Percentiles rank a stretch among this genome's conserved stretches.
phyloP scores from a whole-genome alignment of 1,284 basidiomycete species.

The Naganishia sp. region DNA sequence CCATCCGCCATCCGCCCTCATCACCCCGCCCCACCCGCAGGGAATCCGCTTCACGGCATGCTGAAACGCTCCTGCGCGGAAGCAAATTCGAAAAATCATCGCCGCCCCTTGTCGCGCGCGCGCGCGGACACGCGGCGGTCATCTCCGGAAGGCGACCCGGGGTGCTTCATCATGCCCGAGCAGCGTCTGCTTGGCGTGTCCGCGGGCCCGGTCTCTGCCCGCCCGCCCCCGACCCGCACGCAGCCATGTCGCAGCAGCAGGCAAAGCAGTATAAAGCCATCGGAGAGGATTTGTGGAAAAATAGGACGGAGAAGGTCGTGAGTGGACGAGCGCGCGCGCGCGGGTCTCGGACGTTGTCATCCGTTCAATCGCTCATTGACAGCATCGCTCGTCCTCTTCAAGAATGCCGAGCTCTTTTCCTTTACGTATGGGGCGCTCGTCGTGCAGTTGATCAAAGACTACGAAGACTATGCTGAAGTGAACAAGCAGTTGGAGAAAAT shows the following conservation, averaged over 20 bases:
- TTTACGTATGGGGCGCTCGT: conserved; percentile 97
- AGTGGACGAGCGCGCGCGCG: conserved; percentile 43
- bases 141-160: conserved; percentile 1
- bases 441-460: conserved; percentile 97
- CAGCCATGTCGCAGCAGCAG: conserved; percentile 15
- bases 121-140: conserved; percentile 8
- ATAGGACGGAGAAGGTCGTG: conserved; percentile 84
- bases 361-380: neutral
- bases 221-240: neutral
- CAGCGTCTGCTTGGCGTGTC: neutral
- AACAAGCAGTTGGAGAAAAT: conserved; percentile 67
- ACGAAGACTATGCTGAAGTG: conserved; percentile 90
- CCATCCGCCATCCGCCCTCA: no score
- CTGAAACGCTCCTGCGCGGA: neutral
- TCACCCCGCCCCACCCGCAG: no score
- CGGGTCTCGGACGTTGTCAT: neutral
- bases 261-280: conserved; percentile 53
- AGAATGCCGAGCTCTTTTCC: conserved; percentile 97
- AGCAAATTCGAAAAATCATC: conserved; percentile 11
- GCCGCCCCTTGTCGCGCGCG: neutral
- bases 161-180: neutral
- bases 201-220: neutral
- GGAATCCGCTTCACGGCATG: no score
- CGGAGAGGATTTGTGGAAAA: conserved; percentile 85
- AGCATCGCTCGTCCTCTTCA: conserved; percentile 21